Base-by-base conservation (phyloP, 805 yeast species). In the Kuraishia cidri region DNA sequence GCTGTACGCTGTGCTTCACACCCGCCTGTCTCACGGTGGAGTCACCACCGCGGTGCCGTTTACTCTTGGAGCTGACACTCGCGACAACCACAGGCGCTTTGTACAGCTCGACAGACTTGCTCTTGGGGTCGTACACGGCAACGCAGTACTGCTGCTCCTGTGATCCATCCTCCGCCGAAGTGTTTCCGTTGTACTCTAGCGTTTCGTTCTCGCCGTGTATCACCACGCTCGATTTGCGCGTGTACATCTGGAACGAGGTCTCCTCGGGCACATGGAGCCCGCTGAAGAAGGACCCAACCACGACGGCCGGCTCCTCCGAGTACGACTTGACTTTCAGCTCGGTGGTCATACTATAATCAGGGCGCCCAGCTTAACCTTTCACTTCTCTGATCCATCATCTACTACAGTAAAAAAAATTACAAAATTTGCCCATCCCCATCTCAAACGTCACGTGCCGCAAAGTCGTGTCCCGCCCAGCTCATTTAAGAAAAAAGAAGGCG, bases 181-280 rank as follows among this genome's bases (percentile, higher is more conserved):
- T 52, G 20, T 52, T 47, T 6, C 94, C 95, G 37, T 75, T 77
- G 52, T 83, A 90, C 43, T 76, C 87, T 36, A 88, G 60, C 17
- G 71, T 68, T 4, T 71, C 75, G 42, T 71, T 77, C 50, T 86
- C 92, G 17, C 96, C 97, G 48, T 84, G 95, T 29, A 86, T 50
- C 12, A 76, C 49, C 36, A 64, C 64, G 24, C 37, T 35, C 13
- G 36, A 26, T n/a, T 62, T 61, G 12, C 63, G 54, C 9, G 43
- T 38, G 56, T 72, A 84, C 24, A 85, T 57, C 28, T 79, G 75
- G 45, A 88, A 82, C 22, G 59, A 52, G 6, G 81, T 72, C 10
- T 69, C 64, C 6, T 57, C 53, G 24, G 90, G 79, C 3, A 79
- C 69, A 16, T 66, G 58, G 33, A 82, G 63, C 4, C 95, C 95